Conservation (phyloP, 2,329 filamentous ascomycete genomes). For the Fusarium tricinctum region DNA sequence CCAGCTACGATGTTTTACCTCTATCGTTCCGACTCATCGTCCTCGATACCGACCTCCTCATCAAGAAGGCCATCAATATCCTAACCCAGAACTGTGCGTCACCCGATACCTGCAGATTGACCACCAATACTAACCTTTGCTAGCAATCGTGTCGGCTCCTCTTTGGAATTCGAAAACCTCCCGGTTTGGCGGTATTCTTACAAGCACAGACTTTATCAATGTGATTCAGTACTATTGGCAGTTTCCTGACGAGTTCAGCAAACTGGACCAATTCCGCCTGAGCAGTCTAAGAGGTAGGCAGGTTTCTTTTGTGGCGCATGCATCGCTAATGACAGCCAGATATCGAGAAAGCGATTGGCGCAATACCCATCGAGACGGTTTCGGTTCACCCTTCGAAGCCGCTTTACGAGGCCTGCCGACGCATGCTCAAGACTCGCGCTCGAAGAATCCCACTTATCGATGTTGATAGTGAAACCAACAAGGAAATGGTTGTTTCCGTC, state of each 20-base stretch:
- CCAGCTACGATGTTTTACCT: constrained; percentile 96
- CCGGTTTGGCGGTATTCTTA: constrained; percentile 93
- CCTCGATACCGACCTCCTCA: constrained; percentile 93
- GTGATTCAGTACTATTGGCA: constrained; percentile 99
- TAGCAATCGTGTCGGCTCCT: constrained; percentile 96
- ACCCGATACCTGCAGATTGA: constrained; percentile 9
- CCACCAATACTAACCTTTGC: constrained; percentile 34
- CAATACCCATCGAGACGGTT: constrained; percentile 90
- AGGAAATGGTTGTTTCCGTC: constrained; percentile 94
- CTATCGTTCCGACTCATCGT: constrained; percentile 96
- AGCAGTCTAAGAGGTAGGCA: constrained; percentile 86
- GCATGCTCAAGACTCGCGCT: constrained; percentile 93
- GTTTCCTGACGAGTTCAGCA: constrained; percentile 88
- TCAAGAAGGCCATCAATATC: constrained; percentile 97
- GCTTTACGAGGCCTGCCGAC: constrained; percentile 93
- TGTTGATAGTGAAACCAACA: constrained; percentile 91
- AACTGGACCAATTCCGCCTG: constrained; percentile 93
- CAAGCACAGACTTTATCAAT: constrained; percentile 97
- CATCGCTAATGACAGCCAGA: constrained; percentile 67
- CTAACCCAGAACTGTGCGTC: constrained; percentile 90
- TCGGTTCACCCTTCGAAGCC: constrained; percentile 93
- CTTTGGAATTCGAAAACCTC: constrained; percentile 96
- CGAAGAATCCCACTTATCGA: constrained; percentile 95
- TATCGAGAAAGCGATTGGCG: constrained; percentile 94
- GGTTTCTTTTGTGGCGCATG: constrained; percentile 1